Base-by-base conservation (phyloP, 495 filamentous ascomycete species). In the Penicillium coprophilum region DNA sequence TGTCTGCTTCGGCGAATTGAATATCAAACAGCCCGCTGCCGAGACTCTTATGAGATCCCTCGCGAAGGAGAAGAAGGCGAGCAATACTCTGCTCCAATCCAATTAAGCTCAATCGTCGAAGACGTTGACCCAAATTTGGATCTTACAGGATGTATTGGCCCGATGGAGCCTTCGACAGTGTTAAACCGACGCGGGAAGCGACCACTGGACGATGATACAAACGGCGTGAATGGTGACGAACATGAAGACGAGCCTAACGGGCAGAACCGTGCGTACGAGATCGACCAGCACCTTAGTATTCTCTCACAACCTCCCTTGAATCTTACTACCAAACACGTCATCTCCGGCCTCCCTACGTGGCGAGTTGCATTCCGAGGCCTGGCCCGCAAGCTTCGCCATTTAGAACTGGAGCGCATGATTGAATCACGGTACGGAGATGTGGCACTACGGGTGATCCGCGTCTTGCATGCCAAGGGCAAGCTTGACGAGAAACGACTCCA, bases 401-500 rank as follows among this genome's bases (percentile, higher is more conserved):
- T 81, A 17, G 89, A 96, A 67, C 72, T 97, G 9, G 89, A 96
- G 61, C 82, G 82, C 27, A 85, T 89, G 23, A 84, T 97, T 43
- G 81, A 86, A 45, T 80, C 88, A 13, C 82, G 85, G 7, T 92
- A 88, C 50, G 92, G 89, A n/a, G 77, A 81, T 17, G 77, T 85
- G 46, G 91, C 90, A 4, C 77, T 87, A 4, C 89, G 92, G 5
- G 78, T 97, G 5, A 77, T 90, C 44, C 87, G 89, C 24, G 88
- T 97, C 38, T 82, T 97, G 15, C 82, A 87, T 40, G 85, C 85
- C 47, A 89, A 91, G 62, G 95, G 94, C 21, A 95, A 93, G 69
- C 76, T 97, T 15, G 92, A 96, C 57, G 94, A 99, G 68, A 96
- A 94, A 65, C 84, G 85, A 38, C 73, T 96, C 9, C 82, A 86